Evolutionary conservation across 345 rosid genomes (phyloP), one percentile per base, ranked within the genome.

Genomic region (Rubroshorea leprosula): DNA sequence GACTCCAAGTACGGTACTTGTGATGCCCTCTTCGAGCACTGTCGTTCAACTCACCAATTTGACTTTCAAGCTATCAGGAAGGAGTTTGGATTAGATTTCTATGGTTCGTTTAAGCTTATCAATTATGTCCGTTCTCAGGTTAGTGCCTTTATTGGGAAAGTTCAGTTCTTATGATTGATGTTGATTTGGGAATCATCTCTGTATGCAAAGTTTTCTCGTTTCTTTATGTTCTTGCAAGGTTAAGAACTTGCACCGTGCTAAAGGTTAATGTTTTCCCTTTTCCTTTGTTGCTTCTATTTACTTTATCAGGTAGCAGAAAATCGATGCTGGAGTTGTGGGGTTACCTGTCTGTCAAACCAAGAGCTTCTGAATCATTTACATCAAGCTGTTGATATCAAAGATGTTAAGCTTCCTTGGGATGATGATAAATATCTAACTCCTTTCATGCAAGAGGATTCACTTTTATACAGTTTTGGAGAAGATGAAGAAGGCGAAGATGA

Each of bases 101-200:
- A 92, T 51, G 67, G 73, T 54, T 81, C 81, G 0, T 77, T 92
- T 56, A 92, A 84, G 85, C 91, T 92, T 71, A 77, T 92, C 74
- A 92, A 89, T 75, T 89, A 81, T 64, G 75, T 85, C 44, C 83
- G 98, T 31, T 87, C 83, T 58, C 84, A 79, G 86, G 97, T 87
- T 69, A 19, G 72, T 31, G 9, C 22, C 2, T 11, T 60, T 31
- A 44, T 44, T 13, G 6, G 9, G 41, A 35, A 35, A 35, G 41
- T 35, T 35, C 9, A 6, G 8, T 27, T 8, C 8, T 27, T 14
- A 2, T 39, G 45, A 39, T 39, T 44, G 47, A n/a, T 44, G 5
- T 44, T 14, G 18, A 14, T 44, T 13, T 11, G 8, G 3, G 45
- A 39, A 39, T 39, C 17, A 15, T 13, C 12, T 27, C 8, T 35